Conservation (phyloP, 768 basidiomycete species). For the Lentinula sp. region DNA sequence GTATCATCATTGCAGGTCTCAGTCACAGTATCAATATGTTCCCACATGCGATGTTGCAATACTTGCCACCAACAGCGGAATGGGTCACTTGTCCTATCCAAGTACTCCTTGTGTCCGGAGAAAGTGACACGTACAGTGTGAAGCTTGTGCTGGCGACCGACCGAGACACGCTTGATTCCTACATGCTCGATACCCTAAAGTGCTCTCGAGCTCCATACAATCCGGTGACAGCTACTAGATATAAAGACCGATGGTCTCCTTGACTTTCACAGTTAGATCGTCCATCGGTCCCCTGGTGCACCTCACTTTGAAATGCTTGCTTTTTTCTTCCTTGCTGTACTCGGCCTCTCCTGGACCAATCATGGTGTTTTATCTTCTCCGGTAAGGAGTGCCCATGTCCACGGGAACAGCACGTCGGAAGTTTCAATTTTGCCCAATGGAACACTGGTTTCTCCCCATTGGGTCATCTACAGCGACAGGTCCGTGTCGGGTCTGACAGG, state of each 20-base stretch:
- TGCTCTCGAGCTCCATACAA: background rate
- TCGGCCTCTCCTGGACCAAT: background rate
- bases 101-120: background rate
- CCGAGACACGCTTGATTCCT: background rate
- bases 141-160: background rate
- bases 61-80: background rate
- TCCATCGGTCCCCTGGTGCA: background rate
- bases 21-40: background rate
- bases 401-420: background rate
- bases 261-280: background rate
- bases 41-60: background rate
- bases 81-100: background rate
- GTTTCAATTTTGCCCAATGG: background rate
- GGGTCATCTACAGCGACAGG: constrained; percentile 32
- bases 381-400: background rate
- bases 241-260: background rate
- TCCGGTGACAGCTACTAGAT: background rate
- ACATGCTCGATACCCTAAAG: background rate
- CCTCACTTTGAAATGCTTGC: background rate
- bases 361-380: background rate
- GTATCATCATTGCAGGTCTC: background rate
- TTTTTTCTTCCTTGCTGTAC: background rate
- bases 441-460: constrained; percentile 26
- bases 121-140: background rate
- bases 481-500: constrained; percentile 30